Evolutionary conservation across 495 filamentous ascomycete species (phyloP), one percentile per base, ranked within the genome.

Genomic region (Aspergillus bertholletiae): DNA sequence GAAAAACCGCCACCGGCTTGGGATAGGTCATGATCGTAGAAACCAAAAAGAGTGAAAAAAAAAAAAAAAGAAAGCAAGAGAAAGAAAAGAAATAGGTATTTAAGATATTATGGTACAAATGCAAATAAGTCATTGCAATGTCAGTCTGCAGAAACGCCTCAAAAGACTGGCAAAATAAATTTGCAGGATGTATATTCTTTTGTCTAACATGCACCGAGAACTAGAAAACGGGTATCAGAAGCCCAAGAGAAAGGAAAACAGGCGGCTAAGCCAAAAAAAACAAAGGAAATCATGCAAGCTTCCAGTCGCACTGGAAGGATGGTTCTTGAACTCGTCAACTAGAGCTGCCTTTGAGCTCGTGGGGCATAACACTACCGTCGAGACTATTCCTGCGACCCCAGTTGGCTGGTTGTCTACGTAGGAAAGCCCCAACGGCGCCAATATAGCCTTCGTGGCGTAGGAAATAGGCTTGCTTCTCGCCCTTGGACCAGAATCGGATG

Each of bases 401-500:
- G 62, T 96, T 96, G 44, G 74, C 79, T 1, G 94, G 93, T 69
- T 96, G 90, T 28, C 91, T 79, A 68, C 90, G 94, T 40, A 98
- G 70, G 68, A 98, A 98, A 0, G 93, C 94, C 7, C 94, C 94
- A 1, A 97, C 94, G 12, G 94, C 87, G n/a, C 94, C 94, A 1
- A 98, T 79, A 73, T 96, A 98, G 23, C 94, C 94, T 63, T 98
- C 94, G 61, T 98, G 94, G 9, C 95, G 84, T 39, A 98, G 68
- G 66, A 98, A 98, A 71, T 96, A 97, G 8, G 94, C 93, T 70
- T 96, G 88, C 71, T 95, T 96, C 64, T 86, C 78, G 53, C 95
- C 94, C 62, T 93, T 88, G 61, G 87, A 92, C 94, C 94, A 98
- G 73, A 97, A 98, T 51, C 87, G 87, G 73, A 97, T 97, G 64